Percentiles rank a stretch among this genome's conserved stretches.
Conservation (phyloP, 495 filamentous ascomycete species). For the Xylaria longipes region DNA sequence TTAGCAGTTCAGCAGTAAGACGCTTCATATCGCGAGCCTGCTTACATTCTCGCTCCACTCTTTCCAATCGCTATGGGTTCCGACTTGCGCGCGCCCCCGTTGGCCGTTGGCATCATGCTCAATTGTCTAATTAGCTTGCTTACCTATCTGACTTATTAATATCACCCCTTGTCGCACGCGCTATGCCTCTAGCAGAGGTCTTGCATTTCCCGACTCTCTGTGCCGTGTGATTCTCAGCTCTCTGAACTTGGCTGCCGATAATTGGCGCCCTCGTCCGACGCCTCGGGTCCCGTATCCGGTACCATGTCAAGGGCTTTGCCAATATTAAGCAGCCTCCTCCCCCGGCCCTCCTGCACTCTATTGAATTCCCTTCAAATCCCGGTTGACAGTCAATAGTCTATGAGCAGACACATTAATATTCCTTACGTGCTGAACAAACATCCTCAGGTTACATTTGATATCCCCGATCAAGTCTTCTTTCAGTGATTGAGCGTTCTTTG, state of each 20-base stretch:
- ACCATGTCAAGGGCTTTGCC: not conserved
- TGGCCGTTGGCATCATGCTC: not conserved
- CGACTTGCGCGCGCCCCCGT: not conserved
- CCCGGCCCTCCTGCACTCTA: not conserved
- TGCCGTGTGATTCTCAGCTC: constrained; percentile 10
- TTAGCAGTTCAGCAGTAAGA: not conserved
- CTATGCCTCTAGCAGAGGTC: not conserved
- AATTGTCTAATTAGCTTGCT: not conserved
- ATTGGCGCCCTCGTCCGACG: not conserved
- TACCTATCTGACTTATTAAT: not conserved
- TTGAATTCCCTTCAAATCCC: not conserved
- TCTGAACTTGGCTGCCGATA: not conserved
- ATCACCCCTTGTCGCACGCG: not conserved
- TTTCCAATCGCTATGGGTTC: not conserved
- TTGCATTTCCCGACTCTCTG: constrained; percentile 20
- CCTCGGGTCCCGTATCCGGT: not conserved
- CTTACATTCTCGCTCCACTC: not conserved
- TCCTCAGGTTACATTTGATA: constrained; percentile 1
- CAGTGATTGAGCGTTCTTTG: not conserved
- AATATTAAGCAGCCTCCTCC: constrained; percentile 1
- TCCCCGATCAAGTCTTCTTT: not conserved
- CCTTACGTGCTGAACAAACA: not conserved
- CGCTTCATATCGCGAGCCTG: not conserved
- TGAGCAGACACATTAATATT: not conserved
- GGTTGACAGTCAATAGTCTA: not conserved